Evolutionary conservation across 1,284 basidiomycete genomes (phyloP).

Genomic region (Rhodofomes roseus): DNA sequence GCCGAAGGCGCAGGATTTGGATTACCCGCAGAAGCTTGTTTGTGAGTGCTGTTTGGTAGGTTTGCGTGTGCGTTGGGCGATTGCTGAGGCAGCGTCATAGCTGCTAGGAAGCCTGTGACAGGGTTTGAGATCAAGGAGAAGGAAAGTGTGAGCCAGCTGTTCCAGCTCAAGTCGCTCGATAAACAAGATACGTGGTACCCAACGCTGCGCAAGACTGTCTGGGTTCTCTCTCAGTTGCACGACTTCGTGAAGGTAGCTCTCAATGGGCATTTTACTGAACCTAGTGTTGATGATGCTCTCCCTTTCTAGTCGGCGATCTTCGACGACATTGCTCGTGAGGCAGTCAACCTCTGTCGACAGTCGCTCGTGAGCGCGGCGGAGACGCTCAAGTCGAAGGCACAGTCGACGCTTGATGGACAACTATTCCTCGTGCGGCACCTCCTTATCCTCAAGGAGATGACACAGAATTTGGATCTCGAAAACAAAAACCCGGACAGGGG

Average conservation of each 20-base stretch:
- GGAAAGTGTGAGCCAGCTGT: constrained; percentile 60
- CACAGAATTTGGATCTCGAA: constrained; percentile 69
- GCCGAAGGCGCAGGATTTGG: constrained; percentile 74
- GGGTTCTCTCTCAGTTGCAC: constrained; percentile 84
- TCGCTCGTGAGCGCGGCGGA: constrained; percentile 74
- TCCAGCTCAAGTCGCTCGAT: constrained; percentile 68
- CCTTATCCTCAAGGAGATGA: constrained; percentile 88
- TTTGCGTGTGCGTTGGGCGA: not conserved
- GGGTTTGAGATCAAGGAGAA: constrained; percentile 54
- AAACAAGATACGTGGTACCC: constrained; percentile 88
- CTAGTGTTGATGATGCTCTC: no score
- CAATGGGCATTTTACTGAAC: not conserved
- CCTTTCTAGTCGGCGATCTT: constrained; percentile 76
- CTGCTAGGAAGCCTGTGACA: constrained; percentile 38
- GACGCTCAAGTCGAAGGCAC: constrained; percentile 49
- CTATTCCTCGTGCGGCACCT: constrained; percentile 88
- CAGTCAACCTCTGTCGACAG: constrained; percentile 74
- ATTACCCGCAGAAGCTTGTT: constrained; percentile 78
- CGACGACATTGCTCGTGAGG: constrained; percentile 91
- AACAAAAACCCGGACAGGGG: constrained; percentile 35
- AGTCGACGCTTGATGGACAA: constrained; percentile 60
- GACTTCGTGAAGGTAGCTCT: constrained; percentile 81
- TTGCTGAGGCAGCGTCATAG: constrained; percentile 24
- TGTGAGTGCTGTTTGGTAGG: constrained; percentile 37
- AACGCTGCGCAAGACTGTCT: constrained; percentile 78